A percentile compares a stretch with the other conserved stretches of the same genome.
phyloP scores from a whole-genome alignment of 371 early-diverging fungal species.

The Circinella umbellata region DNA sequence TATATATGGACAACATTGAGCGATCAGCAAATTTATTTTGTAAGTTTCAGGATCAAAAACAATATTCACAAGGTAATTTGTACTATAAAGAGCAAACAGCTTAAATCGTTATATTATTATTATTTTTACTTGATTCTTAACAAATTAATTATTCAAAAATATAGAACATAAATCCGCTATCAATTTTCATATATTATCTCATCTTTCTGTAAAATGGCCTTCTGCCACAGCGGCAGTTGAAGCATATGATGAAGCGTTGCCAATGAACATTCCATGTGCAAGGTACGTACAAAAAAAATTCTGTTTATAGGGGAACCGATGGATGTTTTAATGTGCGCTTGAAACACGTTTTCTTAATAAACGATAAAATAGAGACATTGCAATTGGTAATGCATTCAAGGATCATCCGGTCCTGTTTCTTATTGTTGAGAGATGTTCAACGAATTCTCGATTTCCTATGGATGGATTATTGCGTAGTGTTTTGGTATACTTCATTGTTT shows the following conservation, averaged over 20 bases:
- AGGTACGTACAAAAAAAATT: constrained; percentile 16
- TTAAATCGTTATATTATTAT: no score
- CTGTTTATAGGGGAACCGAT: background rate
- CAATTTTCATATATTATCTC: constrained; percentile 25
- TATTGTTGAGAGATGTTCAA: constrained; percentile 37
- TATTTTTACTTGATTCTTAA: background rate
- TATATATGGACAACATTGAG: constrained; percentile 44
- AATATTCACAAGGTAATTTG: constrained; percentile 13
- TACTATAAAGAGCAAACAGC: no score
- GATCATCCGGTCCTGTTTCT: constrained; percentile 49
- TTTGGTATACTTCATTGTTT: constrained; percentile 48
- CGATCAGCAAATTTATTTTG: constrained; percentile 41
- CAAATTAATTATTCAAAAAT: background rate
- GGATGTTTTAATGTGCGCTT: background rate
- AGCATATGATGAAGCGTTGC: constrained; percentile 44
- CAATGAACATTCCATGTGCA: constrained; percentile 39
- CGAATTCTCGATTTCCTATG: constrained; percentile 16
- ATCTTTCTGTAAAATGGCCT: constrained; percentile 35
- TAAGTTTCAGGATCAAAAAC: constrained; percentile 21
- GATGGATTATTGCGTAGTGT: constrained; percentile 43
- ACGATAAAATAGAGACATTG: constrained; percentile 31
- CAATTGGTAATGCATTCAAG: constrained; percentile 49
- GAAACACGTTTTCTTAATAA: background rate
- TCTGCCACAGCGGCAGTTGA: constrained; percentile 30
- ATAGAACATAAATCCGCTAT: constrained; percentile 26